Evolutionary conservation across 371 early-diverging fungal genomes (phyloP).

Genomic region (Capillidium heterosporum): DNA sequence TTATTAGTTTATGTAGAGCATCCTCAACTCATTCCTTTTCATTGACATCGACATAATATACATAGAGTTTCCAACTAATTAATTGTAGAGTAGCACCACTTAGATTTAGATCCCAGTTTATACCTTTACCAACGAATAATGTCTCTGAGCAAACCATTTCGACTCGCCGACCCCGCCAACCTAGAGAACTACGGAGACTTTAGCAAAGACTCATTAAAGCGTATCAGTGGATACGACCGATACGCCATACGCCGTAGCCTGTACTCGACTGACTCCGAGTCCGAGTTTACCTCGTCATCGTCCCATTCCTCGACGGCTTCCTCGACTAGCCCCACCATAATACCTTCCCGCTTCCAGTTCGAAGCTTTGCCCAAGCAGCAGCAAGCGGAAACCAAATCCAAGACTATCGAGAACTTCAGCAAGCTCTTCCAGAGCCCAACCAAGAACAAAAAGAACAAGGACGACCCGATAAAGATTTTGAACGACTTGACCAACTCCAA

Average conservation of each 20-base stretch:
- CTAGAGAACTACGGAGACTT: background rate
- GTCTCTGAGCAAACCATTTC: too few relatives aligned
- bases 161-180: too few relatives aligned
- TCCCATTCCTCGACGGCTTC: background rate
- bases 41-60: too few relatives aligned
- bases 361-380: background rate
- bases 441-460: background rate
- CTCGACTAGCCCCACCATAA: background rate
- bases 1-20: too few relatives aligned
- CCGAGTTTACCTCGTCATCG: background rate
- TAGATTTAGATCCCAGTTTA: too few relatives aligned
- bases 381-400: background rate
- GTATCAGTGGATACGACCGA: conserved; percentile 3
- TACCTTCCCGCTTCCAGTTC: conserved; percentile 5
- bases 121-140: too few relatives aligned
- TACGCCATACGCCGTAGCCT: conserved; percentile 1
- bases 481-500: background rate
- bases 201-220: background rate
- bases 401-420: background rate
- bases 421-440: background rate
- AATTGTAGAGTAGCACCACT: too few relatives aligned
- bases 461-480: background rate
- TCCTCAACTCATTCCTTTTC: too few relatives aligned
- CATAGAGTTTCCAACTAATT: too few relatives aligned
- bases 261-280: background rate